A percentile compares a stretch with the other conserved stretches of the same genome.
These are phyloP conservation scores for Leptographium radiaticola DNA, from an alignment of 2,329 filamentous ascomycete species.

Conservation along the genomic window DNA sequence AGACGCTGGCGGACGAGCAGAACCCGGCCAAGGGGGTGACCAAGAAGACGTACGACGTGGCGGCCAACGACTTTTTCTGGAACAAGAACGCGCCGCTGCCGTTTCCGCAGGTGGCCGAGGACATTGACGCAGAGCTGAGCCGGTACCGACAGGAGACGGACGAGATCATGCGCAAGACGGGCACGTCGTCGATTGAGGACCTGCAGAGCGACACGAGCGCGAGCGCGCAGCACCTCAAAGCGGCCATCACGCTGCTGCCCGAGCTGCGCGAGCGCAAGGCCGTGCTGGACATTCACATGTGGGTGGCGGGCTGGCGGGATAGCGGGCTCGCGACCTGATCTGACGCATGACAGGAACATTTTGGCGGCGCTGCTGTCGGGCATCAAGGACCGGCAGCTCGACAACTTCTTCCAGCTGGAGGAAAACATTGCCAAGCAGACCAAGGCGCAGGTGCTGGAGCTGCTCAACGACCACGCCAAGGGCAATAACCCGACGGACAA, in stretches of 20 bases:
- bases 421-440: slow-evolving; percentile 86
- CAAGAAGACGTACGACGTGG: slow-evolving; percentile 85
- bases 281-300: slow-evolving; percentile 95
- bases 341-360: slow-evolving; percentile 45
- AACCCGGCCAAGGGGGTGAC: slow-evolving; percentile 61
- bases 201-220: slow-evolving; percentile 78
- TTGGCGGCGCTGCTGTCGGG: slow-evolving; percentile 61
- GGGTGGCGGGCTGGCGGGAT: no score
- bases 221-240: slow-evolving; percentile 88
- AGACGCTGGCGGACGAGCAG: slow-evolving; percentile 65
- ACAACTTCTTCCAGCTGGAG: slow-evolving; percentile 92
- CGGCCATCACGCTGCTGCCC: slow-evolving; percentile 83
- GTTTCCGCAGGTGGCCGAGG: slow-evolving; percentile 91
- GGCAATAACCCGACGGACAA: slow-evolving; percentile 80
- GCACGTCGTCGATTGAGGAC: slow-evolving; percentile 83
- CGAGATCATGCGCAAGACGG: slow-evolving; percentile 90
- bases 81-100: slow-evolving; percentile 78
- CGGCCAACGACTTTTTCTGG: slow-evolving; percentile 92
- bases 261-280: slow-evolving; percentile 87
- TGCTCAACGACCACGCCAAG: slow-evolving; percentile 69
- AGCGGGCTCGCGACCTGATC: no score
- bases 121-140: slow-evolving; percentile 80
- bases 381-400: slow-evolving; percentile 88
- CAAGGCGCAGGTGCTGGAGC: slow-evolving; percentile 75
- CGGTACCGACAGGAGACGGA: slow-evolving; percentile 92